These are phyloP conservation scores for Ustilago sp. DNA, from an alignment of 1,284 basidiomycete genomes.

Conservation along the genomic window DNA sequence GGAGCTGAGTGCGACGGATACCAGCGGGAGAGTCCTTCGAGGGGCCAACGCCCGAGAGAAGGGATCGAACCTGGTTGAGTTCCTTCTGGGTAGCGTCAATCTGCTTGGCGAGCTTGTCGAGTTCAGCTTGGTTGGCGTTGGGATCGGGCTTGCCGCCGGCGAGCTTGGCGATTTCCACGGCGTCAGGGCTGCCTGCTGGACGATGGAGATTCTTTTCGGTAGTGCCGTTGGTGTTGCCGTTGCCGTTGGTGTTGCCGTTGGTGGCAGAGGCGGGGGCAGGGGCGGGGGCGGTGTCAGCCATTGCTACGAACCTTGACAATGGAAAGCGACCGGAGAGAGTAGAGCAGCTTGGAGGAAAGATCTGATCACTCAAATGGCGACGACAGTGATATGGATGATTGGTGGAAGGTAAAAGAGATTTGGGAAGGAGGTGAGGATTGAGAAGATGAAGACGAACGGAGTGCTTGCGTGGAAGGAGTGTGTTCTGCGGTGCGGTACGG, in stretches of 20 bases:
- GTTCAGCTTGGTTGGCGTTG: constrained; percentile 60
- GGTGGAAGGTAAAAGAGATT: neutral
- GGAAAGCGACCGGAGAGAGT: neutral
- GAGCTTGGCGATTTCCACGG: constrained; percentile 64
- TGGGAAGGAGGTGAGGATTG: neutral
- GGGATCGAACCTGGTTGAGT: constrained; percentile 77
- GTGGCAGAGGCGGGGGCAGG: constrained; percentile 10
- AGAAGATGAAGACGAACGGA: neutral
- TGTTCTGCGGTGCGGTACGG: neutral
- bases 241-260: neutral
- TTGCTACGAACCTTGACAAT: constrained; percentile 23
- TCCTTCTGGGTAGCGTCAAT: constrained; percentile 64
- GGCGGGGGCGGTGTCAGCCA: constrained; percentile 39
- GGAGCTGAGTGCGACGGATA: constrained; percentile 80
- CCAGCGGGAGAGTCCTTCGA: constrained; percentile 72
- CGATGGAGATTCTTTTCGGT: constrained; percentile 39
- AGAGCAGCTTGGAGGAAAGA: neutral
- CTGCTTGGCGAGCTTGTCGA: constrained; percentile 62
- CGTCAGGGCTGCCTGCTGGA: constrained; percentile 47
- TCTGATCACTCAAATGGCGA: neutral
- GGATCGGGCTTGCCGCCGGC: constrained; percentile 66
- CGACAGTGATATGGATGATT: neutral
- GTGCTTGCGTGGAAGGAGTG: constrained; percentile 34
- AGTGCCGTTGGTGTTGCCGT: constrained; percentile 16
- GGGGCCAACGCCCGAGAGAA: constrained; percentile 69